Evolutionary conservation across 2,329 filamentous ascomycete species (phyloP).

Genomic region (Hortaea sp.): DNA sequence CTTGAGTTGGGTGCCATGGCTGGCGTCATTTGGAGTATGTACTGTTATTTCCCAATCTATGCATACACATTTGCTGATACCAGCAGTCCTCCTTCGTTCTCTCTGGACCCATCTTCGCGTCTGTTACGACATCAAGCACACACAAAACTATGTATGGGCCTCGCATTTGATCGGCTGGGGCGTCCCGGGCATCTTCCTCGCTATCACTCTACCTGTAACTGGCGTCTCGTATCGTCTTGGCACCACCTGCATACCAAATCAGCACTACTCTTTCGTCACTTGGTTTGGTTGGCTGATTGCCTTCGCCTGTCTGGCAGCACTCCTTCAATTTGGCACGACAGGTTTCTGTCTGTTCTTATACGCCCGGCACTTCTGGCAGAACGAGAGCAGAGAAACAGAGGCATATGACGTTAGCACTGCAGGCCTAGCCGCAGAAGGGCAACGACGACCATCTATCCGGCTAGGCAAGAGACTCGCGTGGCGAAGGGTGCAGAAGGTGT

Average conservation of each 20-base stretch:
- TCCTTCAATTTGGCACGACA: slow-evolving; percentile 24
- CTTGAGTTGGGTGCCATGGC: slow-evolving; percentile 77
- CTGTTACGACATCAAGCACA: slow-evolving; percentile 85
- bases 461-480: slow-evolving; percentile 31
- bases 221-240: slow-evolving; percentile 91
- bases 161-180: slow-evolving; percentile 73
- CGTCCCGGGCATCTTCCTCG: slow-evolving; percentile 64
- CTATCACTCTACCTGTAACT: slow-evolving; percentile 66
- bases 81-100: slow-evolving; percentile 61
- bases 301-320: slow-evolving; percentile 21
- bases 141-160: slow-evolving; percentile 75
- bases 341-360: slow-evolving; percentile 27
- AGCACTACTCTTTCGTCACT: slow-evolving; percentile 60
- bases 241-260: slow-evolving; percentile 83
- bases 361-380: slow-evolving; percentile 6
- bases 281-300: slow-evolving; percentile 30
- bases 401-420: background rate
- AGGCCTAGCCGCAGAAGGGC: background rate
- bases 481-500: slow-evolving; percentile 61
- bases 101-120: slow-evolving; percentile 90
- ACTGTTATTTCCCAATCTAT: background rate
- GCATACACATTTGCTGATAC: background rate
- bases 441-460: slow-evolving; percentile 3
- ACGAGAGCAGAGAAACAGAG: background rate
- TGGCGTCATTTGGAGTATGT: slow-evolving; percentile 62